These are phyloP conservation scores for Aspergillus bridgeri DNA, from an alignment of 495 filamentous ascomycete species.

Conservation along the genomic window DNA sequence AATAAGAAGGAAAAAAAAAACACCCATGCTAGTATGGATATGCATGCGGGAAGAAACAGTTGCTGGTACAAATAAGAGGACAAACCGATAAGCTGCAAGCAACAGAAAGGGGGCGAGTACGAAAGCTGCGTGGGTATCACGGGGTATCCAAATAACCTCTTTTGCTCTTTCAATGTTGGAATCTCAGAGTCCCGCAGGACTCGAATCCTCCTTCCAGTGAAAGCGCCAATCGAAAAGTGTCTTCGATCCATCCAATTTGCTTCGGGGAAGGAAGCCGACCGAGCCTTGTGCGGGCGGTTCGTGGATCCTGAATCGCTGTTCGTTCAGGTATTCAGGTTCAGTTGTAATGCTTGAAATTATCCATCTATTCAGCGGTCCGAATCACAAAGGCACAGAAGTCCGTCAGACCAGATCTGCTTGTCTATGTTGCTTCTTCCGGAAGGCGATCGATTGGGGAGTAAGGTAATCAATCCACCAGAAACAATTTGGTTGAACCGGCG, in stretches of 20 bases:
- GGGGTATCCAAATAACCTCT: conserved; percentile 44
- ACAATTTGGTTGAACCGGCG: neutral
- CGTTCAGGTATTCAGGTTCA: neutral
- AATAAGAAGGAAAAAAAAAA: conserved; percentile 30
- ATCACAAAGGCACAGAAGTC: conserved; percentile 10
- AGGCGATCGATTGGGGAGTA: neutral
- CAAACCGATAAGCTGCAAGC: conserved; percentile 37
- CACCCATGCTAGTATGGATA: conserved; percentile 34
- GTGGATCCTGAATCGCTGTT: neutral
- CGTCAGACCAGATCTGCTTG: conserved; percentile 12
- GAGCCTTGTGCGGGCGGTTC: conserved; percentile 2
- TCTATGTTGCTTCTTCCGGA: conserved; percentile 8
- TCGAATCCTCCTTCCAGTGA: conserved; percentile 25
- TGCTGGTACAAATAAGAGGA: conserved; percentile 25
- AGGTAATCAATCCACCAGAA: neutral
- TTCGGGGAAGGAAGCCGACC: conserved; percentile 1
- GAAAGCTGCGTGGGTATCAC: conserved; percentile 46
- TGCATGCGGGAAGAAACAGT: conserved; percentile 21
- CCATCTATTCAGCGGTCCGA: conserved; percentile 10
- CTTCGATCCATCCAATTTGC: conserved; percentile 18
- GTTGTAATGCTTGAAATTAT: conserved; percentile 8
- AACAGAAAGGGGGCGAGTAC: conserved; percentile 29
- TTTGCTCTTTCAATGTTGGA: conserved; percentile 32
- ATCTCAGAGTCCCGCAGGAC: conserved; percentile 20
- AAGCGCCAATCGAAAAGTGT: conserved; percentile 15